These are phyloP conservation scores for Sutorius australiensis DNA, from an alignment of 768 basidiomycete species.

Conservation along the genomic window DNA sequence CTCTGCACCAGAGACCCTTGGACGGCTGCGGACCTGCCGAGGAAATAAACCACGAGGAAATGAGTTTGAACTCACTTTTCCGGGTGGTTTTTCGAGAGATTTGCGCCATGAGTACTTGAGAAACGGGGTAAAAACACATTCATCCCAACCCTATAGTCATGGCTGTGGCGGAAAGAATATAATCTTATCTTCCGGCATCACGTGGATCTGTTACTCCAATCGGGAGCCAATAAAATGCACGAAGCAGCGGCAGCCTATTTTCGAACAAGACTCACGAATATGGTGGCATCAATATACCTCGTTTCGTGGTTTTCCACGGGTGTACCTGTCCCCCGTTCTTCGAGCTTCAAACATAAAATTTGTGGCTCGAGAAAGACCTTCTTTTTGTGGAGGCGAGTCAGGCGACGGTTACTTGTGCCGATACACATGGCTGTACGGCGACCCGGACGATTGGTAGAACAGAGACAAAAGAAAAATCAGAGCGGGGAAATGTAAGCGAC, in stretches of 20 bases:
- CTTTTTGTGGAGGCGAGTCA: neutral
- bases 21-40: neutral
- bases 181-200: neutral
- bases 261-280: neutral
- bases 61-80: constrained; percentile 1
- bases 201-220: neutral
- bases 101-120: neutral
- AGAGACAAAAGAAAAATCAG: constrained; percentile 3
- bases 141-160: neutral
- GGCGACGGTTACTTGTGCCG: constrained; percentile 17
- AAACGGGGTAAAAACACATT: neutral
- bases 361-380: neutral
- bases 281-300: neutral
- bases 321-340: neutral
- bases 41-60: neutral
- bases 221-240: neutral
- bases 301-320: neutral
- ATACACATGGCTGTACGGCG: neutral
- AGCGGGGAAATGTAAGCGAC: neutral
- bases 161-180: neutral
- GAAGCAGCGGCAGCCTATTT: neutral
- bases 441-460: constrained; percentile 14
- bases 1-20: neutral
- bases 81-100: neutral
- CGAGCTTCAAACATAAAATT: neutral